Base-by-base conservation (phyloP, 2,329 filamentous ascomycete genomes). In the Penicillium sp. region DNA sequence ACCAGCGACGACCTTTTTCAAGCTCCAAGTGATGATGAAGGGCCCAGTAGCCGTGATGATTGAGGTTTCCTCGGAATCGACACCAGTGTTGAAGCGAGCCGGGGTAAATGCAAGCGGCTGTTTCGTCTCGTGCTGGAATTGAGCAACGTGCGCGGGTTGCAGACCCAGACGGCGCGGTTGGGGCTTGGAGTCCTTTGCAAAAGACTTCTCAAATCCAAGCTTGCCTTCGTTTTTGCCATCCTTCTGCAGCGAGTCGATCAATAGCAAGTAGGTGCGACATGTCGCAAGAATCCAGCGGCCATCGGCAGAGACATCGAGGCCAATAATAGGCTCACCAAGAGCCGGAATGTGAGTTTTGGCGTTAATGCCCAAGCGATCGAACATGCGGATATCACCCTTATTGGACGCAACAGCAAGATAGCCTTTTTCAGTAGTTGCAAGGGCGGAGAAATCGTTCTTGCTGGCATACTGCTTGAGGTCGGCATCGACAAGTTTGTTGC, bases 271-370 rank as follows among this genome's bases (percentile, higher is more conserved):
- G 3, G 90, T 98, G 30, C 84, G 80, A 54, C 90, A 95, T 1
- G 92, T 98, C 12, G 85, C 92, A 22, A 98, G 76, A 12, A 98
- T 80, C 90, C 90, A 98, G 54, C 87, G 85, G 34, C 92, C 92
- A 62, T 98, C 88, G 6, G 92, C 92, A 35, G 87, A 94, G 8
- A 95, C 88, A 60, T 98, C 92, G 46, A 98, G 77, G 42, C 92
- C 92, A 49, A 93, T 84, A 55, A 98, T 96, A 3, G 89, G 80
- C 58, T 98, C 92, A 50, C 92, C 92, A 10, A 98, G 79, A 4
- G 92, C 92, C 2, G 92, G 92, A 39, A 98, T 89, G 47, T 93
- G 85, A 0, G 92, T 96, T 75, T 98, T 98, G 26, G 92, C 92
- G 52, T 95, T 93, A 68, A 96, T 93, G 10, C 92, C 92, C 2